Conservation (phyloP, 1,284 basidiomycete species). For the Ustilago loliicola region DNA sequence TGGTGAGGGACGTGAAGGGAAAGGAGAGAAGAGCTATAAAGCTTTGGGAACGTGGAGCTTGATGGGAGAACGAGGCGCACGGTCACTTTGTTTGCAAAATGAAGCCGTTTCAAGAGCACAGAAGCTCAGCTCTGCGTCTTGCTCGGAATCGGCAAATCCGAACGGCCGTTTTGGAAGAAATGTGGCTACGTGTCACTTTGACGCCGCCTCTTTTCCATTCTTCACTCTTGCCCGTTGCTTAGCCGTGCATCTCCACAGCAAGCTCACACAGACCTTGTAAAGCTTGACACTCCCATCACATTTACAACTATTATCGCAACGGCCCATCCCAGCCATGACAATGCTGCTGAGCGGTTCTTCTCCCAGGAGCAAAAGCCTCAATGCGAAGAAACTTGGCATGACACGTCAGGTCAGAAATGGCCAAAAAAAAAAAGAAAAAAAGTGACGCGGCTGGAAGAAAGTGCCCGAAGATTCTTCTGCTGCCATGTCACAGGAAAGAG, state of each 20-base stretch:
- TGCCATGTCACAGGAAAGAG: not conserved
- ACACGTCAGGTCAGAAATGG: not conserved
- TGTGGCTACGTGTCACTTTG: slow-evolving; percentile 16
- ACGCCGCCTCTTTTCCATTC: not conserved
- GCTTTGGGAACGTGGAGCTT: too few species aligned
- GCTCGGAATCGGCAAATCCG: too few species aligned
- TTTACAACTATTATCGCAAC: too few species aligned
- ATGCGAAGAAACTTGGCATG: slow-evolving; percentile 10
- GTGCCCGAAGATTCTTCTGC: slow-evolving; percentile 7
- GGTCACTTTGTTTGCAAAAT: slow-evolving; percentile 6
- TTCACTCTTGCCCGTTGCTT: slow-evolving; percentile 6
- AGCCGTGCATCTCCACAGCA: slow-evolving; percentile 5
- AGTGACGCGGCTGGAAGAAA: slow-evolving; percentile 11
- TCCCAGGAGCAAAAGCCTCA: not conserved
- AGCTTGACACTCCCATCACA: too few species aligned
- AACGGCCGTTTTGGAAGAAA: slow-evolving; percentile 6
- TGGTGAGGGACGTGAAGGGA: not conserved
- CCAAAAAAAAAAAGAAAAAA: not conserved
- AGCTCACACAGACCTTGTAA: too few species aligned
- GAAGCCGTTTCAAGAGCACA: not conserved
- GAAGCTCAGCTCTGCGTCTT: not conserved
- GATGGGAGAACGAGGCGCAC: not conserved
- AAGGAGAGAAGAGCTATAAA: not conserved
- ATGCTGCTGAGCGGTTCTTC: too few species aligned
- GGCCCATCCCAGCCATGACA: too few species aligned